Conservation (phyloP, 169 alveolate genomes). For the Plasmodium gaboni region DNA sequence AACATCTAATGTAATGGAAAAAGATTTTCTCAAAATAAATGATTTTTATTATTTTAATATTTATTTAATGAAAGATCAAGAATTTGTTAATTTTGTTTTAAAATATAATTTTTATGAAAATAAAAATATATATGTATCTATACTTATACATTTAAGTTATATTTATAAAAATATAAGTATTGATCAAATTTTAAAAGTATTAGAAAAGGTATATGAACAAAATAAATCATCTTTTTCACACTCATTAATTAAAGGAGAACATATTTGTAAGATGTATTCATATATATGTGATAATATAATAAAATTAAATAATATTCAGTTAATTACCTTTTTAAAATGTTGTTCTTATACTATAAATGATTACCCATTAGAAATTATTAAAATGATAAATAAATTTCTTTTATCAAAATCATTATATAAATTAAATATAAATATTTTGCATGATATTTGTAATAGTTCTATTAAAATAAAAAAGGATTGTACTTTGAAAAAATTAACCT, state of each 20-base stretch:
- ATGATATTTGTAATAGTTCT: constrained; percentile 37
- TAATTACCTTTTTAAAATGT: constrained; percentile 22
- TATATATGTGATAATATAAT: constrained; percentile 27
- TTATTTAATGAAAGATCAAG: constrained; percentile 14
- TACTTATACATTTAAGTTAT: constrained; percentile 27
- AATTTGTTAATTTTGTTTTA: constrained; percentile 33
- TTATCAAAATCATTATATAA: constrained; percentile 5
- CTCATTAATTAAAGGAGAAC: constrained; percentile 18
- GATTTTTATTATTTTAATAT: constrained; percentile 47
- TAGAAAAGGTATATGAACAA: constrained; percentile 27
- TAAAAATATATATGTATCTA: constrained; percentile 50
- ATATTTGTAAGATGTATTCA: constrained; percentile 9
- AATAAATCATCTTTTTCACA: constrained; percentile 41
- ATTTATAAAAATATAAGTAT: constrained; percentile 9
- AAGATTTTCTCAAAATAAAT: not conserved
- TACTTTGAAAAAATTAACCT: constrained; percentile 2
- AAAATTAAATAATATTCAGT: constrained; percentile 4
- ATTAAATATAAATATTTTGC: constrained; percentile 1
- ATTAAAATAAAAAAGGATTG: constrained; percentile 49
- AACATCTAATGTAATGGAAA: not conserved
- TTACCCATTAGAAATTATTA: constrained; percentile 14
- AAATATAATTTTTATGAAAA: constrained; percentile 31
- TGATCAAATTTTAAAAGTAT: constrained; percentile 10
- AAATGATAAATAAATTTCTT: not conserved
- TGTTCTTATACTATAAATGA: constrained; percentile 29